phyloP scores from a whole-genome alignment of 495 filamentous ascomycete genomes.

The Talaromyces wortmannii region DNA sequence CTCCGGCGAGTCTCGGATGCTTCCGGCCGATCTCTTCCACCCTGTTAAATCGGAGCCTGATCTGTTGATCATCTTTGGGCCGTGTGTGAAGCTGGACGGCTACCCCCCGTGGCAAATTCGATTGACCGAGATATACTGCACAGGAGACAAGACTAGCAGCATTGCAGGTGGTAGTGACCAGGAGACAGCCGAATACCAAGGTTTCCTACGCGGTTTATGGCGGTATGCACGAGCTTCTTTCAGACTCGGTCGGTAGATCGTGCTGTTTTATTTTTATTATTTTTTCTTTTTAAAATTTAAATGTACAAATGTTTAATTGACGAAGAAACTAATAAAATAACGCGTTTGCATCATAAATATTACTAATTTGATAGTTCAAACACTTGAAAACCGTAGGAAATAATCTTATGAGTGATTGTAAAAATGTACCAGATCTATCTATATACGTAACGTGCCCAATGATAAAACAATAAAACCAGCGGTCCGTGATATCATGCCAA shows the following conservation, averaged over 20 bases:
- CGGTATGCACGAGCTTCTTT: conserved; percentile 84
- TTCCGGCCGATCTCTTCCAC: neutral
- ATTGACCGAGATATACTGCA: conserved; percentile 84
- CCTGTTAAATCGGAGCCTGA: conserved; percentile 64
- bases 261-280: no score
- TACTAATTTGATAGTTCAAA: no score
- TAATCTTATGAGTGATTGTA: no score
- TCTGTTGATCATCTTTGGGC: conserved; percentile 78
- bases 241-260: conserved; percentile 68
- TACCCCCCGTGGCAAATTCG: conserved; percentile 97
- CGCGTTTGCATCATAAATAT: no score
- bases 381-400: no score
- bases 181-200: conserved; percentile 79
- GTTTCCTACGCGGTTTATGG: conserved; percentile 78
- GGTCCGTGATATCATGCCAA: neutral
- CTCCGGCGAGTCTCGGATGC: neutral
- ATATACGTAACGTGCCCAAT: no score
- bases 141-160: conserved; percentile 34
- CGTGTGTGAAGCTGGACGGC: conserved; percentile 72
- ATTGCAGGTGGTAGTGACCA: conserved; percentile 20
- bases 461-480: no score
- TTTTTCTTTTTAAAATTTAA: no score
- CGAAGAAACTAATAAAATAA: neutral
- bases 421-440: no score
- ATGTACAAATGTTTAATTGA: neutral